Conservation (phyloP, 495 filamentous ascomycete species). For the Arthonia radiata region DNA sequence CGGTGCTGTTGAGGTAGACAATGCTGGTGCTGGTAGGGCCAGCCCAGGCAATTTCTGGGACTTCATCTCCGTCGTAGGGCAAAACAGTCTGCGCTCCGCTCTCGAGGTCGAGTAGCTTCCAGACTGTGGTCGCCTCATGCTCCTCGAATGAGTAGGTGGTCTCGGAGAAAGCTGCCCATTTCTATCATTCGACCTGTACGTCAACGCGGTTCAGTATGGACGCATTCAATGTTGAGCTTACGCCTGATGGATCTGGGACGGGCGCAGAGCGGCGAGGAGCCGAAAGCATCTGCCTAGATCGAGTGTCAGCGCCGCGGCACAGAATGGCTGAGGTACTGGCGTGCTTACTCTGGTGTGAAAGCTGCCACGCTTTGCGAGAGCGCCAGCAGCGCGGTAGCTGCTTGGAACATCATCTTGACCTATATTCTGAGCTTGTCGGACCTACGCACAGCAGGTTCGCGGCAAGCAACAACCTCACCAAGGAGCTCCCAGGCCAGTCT, state of each 20-base stretch:
- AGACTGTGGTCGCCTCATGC: constrained; percentile 12
- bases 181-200: no score
- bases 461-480: no score
- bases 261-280: constrained; percentile 5
- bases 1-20: constrained; percentile 23
- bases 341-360: constrained; percentile 5
- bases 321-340: not conserved
- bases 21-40: constrained; percentile 17
- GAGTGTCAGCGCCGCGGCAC: not conserved
- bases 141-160: constrained; percentile 23
- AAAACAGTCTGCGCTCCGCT: constrained; percentile 15
- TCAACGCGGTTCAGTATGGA: no score
- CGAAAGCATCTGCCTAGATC: constrained; percentile 7
- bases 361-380: constrained; percentile 2
- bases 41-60: constrained; percentile 21
- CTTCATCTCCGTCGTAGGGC: constrained; percentile 18
- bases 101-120: constrained; percentile 18
- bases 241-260: constrained; percentile 5
- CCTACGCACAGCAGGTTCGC: no score
- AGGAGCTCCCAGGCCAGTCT: no score
- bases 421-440: no score
- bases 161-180: constrained; percentile 9
- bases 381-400: no score
- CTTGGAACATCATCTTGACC: no score
- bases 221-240: no score